phyloP scores from a whole-genome alignment of 768 basidiomycete genomes.

The Podaxis sp. region DNA sequence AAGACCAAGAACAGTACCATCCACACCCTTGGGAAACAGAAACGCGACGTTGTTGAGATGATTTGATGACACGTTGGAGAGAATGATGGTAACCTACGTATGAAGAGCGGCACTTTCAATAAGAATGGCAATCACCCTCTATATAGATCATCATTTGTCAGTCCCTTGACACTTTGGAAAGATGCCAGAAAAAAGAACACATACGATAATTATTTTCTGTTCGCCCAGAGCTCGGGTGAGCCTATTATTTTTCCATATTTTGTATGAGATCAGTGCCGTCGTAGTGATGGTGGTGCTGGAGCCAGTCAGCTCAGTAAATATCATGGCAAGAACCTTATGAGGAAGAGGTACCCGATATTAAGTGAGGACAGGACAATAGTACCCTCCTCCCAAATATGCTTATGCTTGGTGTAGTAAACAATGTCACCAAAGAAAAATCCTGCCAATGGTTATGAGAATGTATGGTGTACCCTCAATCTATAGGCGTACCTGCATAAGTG shows the following conservation, averaged over 20 bases:
- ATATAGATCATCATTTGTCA: neutral
- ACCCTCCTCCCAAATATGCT: neutral
- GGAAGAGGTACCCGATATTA: neutral
- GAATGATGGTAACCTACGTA: neutral
- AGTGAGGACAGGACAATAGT: neutral
- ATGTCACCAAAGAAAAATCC: neutral
- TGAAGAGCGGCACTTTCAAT: conserved; percentile 7
- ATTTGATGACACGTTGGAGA: neutral
- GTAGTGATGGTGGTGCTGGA: neutral
- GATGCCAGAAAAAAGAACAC: neutral
- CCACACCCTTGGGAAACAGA: neutral
- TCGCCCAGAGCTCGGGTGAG: neutral
- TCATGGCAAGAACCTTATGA: neutral
- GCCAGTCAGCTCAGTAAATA: neutral
- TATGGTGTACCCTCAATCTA: neutral
- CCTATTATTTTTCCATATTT: neutral
- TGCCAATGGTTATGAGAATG: neutral
- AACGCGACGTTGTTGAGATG: neutral
- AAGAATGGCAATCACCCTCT: neutral
- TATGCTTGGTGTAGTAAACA: neutral
- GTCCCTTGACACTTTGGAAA: neutral
- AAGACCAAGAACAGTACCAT: conserved; percentile 1
- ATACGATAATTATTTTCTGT: neutral
- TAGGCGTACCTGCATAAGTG: neutral
- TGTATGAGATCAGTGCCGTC: neutral